These are phyloP conservation scores for Quercus lobata DNA, from an alignment of 331 rosid species.

Conservation along the genomic window DNA sequence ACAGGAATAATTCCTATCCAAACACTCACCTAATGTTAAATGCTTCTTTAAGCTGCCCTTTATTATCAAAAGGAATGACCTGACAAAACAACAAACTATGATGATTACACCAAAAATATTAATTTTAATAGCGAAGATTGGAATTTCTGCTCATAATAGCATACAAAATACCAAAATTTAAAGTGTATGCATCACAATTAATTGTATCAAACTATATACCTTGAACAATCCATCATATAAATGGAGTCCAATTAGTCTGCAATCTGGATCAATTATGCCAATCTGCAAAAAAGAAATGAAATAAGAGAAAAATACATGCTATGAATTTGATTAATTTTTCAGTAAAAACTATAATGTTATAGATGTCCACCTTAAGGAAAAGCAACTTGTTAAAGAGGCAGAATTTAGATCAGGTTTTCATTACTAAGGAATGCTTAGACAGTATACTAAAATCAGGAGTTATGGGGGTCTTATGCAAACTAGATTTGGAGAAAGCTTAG, in stretches of 20 bases:
- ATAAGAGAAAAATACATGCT: neutral
- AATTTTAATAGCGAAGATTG: neutral
- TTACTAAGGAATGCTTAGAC: too few species aligned
- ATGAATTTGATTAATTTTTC: neutral
- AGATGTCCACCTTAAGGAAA: neutral
- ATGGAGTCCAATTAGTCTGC: conserved; percentile 97
- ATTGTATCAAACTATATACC: conserved; percentile 33
- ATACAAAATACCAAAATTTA: neutral
- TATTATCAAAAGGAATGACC: conserved; percentile 97
- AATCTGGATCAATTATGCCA: conserved; percentile 97
- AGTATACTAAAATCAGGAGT: too few species aligned
- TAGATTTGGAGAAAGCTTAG: too few species aligned
- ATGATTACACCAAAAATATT: neutral
- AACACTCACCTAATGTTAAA: conserved; percentile 67
- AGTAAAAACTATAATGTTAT: conserved; percentile 3
- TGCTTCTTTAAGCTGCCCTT: conserved; percentile 98
- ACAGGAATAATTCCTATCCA: too few species aligned
- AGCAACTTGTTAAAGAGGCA: neutral
- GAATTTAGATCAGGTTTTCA: too few species aligned
- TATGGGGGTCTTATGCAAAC: too few species aligned
- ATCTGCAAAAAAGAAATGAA: conserved; percentile 50
- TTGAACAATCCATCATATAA: conserved; percentile 95
- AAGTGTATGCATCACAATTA: neutral
- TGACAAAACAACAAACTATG: conserved; percentile 28
- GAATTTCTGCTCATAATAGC: neutral